Percentiles rank a stretch among this genome's conserved stretches.
These are phyloP conservation scores for Nasturtium officinale DNA, from an alignment of 345 rosid genomes.

Conservation along the genomic window DNA sequence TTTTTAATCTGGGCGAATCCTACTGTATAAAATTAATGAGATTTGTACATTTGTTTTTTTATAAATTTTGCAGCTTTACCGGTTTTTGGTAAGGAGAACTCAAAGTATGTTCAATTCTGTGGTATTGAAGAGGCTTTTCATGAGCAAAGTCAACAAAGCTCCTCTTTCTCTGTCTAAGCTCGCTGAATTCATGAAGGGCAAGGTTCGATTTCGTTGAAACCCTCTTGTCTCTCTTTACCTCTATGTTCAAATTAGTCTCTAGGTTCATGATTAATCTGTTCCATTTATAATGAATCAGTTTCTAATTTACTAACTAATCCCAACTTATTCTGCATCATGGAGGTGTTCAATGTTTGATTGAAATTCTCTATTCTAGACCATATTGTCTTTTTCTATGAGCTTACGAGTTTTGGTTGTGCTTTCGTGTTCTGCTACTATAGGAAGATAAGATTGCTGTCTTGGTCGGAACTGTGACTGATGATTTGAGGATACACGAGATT, in stretches of 20 bases:
- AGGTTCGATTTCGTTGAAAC: constrained; percentile 51
- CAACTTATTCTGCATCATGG: neutral
- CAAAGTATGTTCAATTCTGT: constrained; percentile 91
- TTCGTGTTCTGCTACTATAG: constrained; percentile 35
- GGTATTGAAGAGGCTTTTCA: constrained; percentile 88
- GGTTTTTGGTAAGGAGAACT: constrained; percentile 87
- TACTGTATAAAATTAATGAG: neutral
- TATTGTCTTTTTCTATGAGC: neutral
- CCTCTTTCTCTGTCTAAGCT: constrained; percentile 88
- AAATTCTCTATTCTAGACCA: neutral
- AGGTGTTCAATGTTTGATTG: neutral
- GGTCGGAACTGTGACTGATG: constrained; percentile 92
- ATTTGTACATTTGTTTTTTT: neutral
- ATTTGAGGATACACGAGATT: constrained; percentile 78
- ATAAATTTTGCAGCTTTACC: constrained; percentile 60
- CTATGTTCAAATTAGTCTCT: neutral
- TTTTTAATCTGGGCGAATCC: neutral
- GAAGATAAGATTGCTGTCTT: constrained; percentile 82
- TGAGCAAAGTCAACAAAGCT: constrained; percentile 93
- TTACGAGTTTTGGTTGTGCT: neutral
- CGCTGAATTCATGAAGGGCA: constrained; percentile 59
- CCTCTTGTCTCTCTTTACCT: neutral
- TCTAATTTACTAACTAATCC: neutral
- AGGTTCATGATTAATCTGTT: neutral
- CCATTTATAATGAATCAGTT: neutral